Base-by-base conservation (phyloP, 2,329 filamentous ascomycete species). In the Trichoderma pleuroti region DNA sequence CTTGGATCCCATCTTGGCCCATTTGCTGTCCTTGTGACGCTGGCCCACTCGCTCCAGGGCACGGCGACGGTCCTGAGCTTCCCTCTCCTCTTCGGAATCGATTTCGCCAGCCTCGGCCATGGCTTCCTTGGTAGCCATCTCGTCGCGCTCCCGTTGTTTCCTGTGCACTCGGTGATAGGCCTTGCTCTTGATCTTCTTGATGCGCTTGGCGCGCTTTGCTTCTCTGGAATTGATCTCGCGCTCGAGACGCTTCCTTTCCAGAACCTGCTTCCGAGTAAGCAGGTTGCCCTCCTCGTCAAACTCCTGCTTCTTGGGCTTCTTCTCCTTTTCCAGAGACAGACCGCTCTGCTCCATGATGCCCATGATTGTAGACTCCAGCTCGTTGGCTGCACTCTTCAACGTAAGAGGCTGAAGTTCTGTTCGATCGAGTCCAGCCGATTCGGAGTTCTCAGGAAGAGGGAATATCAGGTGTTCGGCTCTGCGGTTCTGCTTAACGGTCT, bases 121-220 rank as follows among this genome's bases (percentile, higher is more conserved):
- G 70, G 77, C 86, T 77, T 87, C 85, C 21, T 81, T 82, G 18
- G 83, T 80, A 18, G 86, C 86, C 77, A 84, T 82, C 79, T 90
- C 80, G 72, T 88, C 79, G 69, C 86, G 84, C 74, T 86, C 81
- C 75, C 84, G 76, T 80, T 90, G 92, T 78, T 92, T 97, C 46
- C 95, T 90, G 81, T 98, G 95, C 16, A 98, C 91, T 57, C 94
- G 91, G 69, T 95, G 92, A 79, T 97, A 99, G 0, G 94, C 89
- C 81, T 98, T 99, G 79, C 93, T 97, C 86, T 99, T 99, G 83
- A 99, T 99, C 85, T 98, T 98, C 84, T 98, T 97, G 82, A 99
- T 93, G 28, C 96, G 91, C 82, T 94, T 97, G 9, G 94, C 89
- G 70, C 94, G 91, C 56, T 94, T 91, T 77, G 97, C 92, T 81